Base-by-base conservation (phyloP, 345 rosid species). In the Nephelium lappaceum region DNA sequence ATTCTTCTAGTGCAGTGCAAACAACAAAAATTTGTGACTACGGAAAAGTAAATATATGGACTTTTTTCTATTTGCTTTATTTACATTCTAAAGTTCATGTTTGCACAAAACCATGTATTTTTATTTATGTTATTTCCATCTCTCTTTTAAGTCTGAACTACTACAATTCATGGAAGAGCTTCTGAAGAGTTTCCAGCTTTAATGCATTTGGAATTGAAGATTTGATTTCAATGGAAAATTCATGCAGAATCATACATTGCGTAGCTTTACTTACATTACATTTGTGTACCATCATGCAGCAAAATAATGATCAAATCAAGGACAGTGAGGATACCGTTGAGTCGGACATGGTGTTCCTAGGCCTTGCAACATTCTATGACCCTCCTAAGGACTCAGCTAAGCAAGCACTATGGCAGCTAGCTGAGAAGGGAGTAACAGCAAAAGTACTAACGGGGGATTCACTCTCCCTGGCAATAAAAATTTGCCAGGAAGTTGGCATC, bases 351-450 rank as follows among this genome's bases (percentile, higher is more conserved):
- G 88, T 85, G 64, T 91, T 91, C 80, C 88, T 88, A 9, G 93
- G 93, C 53, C 78, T 91, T 41, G 79, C 85, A 82, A 83, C 93
- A 63, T 90, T 90, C 85, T 91, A 81, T 27, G 95, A 91, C 79
- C 93, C 93, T 5, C 93, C 95, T 1, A 91, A 90, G 83, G 95
- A 91, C 85, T 78, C 92, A 0, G 95, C 95, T 55, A 90, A 90
- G 91, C 88, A 91, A 79, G 95, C 95, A 67, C 84, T 89, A 12
- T 87, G 95, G 93, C 81, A 84, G 78, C 75, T 91, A 49, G 93
- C 92, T 5, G 89, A 88, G 84, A 91, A 86, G 82, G 95, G 95
- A 80, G 95, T 91, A 45, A 87, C 88, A 75, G 93, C 93, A 53
- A 90, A 91, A 82, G 90, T 91, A 58, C 82, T 90, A 78, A 91